Percentiles rank a stretch among this genome's conserved stretches.
These are phyloP conservation scores for Sporothrix schenckii DNA, from an alignment of 2,329 filamentous ascomycete genomes.

Conservation along the genomic window DNA sequence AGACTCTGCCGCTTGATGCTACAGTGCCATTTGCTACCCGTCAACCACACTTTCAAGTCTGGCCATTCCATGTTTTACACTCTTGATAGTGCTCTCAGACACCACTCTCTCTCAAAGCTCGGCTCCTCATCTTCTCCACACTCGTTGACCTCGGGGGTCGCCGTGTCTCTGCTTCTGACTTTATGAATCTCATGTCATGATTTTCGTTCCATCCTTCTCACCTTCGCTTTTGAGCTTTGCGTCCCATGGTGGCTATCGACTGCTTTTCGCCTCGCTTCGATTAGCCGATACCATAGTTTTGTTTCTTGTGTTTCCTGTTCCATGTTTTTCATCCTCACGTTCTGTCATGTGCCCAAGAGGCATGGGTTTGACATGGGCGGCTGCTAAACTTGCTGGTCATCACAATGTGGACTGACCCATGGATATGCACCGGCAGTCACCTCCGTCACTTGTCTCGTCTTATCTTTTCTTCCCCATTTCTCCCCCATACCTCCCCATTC, in stretches of 20 bases:
- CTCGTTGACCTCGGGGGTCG: neutral
- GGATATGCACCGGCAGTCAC: neutral
- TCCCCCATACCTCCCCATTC: neutral
- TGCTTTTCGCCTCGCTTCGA: neutral
- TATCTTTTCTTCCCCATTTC: neutral
- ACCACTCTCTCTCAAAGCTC: neutral
- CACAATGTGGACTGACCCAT: neutral
- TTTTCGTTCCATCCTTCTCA: neutral
- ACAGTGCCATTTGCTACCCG: neutral
- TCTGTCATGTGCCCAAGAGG: neutral
- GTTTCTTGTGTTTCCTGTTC: conserved; percentile 6
- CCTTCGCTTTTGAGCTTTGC: neutral
- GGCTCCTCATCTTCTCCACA: neutral
- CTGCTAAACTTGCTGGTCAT: conserved; percentile 4
- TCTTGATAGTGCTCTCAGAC: neutral
- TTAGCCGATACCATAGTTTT: conserved; percentile 5
- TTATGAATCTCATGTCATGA: neutral
- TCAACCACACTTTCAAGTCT: neutral
- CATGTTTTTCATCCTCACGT: neutral
- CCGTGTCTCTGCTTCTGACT: conserved; percentile 14
- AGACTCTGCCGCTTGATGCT: conserved; percentile 12
- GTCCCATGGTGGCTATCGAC: neutral
- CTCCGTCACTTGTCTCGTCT: conserved; percentile 10
- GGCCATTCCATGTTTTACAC: neutral
- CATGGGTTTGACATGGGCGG: conserved; percentile 24